A percentile compares a stretch with the other conserved stretches of the same genome.
phyloP scores from a whole-genome alignment of 768 basidiomycete genomes.

The Candolleomyces eurysporus region DNA sequence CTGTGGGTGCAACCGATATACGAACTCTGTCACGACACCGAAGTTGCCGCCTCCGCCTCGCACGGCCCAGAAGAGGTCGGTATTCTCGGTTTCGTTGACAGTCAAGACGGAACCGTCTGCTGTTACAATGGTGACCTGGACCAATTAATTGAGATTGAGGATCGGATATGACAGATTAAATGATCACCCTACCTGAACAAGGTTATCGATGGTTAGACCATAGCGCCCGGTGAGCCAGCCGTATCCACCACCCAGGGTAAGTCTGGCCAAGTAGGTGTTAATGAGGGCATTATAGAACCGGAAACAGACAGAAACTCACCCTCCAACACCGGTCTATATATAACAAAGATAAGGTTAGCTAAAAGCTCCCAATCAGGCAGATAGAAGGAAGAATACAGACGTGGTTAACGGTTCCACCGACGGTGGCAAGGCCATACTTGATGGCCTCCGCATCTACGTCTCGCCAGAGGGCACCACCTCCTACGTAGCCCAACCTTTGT shows the following conservation, averaged over 20 bases:
- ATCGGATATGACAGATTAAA: not conserved
- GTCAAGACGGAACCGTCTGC: conserved; percentile 41
- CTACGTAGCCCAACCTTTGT: conserved; percentile 35
- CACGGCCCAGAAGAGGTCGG: conserved; percentile 54
- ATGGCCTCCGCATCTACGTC: conserved; percentile 42
- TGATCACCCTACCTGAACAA: conserved; percentile 27
- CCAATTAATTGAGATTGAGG: not conserved
- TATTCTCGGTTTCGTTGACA: conserved; percentile 33
- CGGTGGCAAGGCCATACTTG: conserved; percentile 43
- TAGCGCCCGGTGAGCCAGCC: conserved; percentile 46
- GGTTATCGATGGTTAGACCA: conserved; percentile 49
- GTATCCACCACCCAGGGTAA: conserved; percentile 53
- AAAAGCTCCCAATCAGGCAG: conserved; percentile 6
- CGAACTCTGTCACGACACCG: conserved; percentile 55
- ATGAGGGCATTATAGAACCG: not conserved
- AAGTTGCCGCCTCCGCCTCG: conserved; percentile 55
- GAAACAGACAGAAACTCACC: conserved; percentile 26
- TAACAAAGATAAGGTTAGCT: conserved; percentile 1
- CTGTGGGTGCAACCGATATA: conserved; percentile 47
- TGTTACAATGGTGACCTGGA: conserved; percentile 42
- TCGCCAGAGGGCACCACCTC: conserved; percentile 45
- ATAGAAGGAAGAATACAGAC: conserved; percentile 24
- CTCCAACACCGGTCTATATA: conserved; percentile 47
- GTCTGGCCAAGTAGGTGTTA: conserved; percentile 23
- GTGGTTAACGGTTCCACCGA: conserved; percentile 45